phyloP scores from a whole-genome alignment of 768 basidiomycete genomes.

The Lactarius indigo region DNA sequence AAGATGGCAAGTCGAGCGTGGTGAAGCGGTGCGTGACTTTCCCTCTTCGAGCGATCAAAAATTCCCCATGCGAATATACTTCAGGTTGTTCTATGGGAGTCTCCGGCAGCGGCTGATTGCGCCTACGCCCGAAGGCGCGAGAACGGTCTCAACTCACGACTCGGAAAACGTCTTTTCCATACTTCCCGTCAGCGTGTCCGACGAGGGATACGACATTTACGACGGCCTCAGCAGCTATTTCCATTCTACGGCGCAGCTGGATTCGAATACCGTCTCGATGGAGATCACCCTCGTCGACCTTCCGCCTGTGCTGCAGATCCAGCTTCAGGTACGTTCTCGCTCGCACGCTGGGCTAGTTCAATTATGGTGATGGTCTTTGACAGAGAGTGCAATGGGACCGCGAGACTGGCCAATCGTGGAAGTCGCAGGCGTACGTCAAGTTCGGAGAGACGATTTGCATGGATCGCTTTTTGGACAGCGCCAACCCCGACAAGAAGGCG shows the following conservation, averaged over 20 bases:
- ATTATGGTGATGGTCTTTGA: not conserved
- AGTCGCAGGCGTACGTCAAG: slow-evolving; percentile 93
- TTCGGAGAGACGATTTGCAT: slow-evolving; percentile 84
- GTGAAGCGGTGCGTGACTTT: slow-evolving; percentile 71
- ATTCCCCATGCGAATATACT: not conserved
- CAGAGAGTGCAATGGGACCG: slow-evolving; percentile 95
- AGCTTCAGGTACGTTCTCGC: slow-evolving; percentile 83
- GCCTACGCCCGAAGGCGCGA: slow-evolving; percentile 38
- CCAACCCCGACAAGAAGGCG: slow-evolving; percentile 65
- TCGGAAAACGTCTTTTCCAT: slow-evolving; percentile 94
- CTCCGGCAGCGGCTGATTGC: slow-evolving; percentile 56
- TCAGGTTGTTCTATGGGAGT: slow-evolving; percentile 85
- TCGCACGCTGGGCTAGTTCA: not conserved
- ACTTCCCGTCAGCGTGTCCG: slow-evolving; percentile 87
- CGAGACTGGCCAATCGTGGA: slow-evolving; percentile 86
- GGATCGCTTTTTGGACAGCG: slow-evolving; percentile 87
- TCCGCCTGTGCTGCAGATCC: slow-evolving; percentile 90
- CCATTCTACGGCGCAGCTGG: slow-evolving; percentile 82
- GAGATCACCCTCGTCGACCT: slow-evolving; percentile 81
- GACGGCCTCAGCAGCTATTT: slow-evolving; percentile 92
- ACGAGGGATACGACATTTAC: slow-evolving; percentile 88
- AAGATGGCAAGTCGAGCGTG: slow-evolving; percentile 64
- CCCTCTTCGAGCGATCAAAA: not conserved
- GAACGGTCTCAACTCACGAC: slow-evolving; percentile 63
- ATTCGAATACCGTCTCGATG: slow-evolving; percentile 84